Base-by-base conservation (phyloP, 805 yeast species). In the Wickerhamomyces chambardii region DNA sequence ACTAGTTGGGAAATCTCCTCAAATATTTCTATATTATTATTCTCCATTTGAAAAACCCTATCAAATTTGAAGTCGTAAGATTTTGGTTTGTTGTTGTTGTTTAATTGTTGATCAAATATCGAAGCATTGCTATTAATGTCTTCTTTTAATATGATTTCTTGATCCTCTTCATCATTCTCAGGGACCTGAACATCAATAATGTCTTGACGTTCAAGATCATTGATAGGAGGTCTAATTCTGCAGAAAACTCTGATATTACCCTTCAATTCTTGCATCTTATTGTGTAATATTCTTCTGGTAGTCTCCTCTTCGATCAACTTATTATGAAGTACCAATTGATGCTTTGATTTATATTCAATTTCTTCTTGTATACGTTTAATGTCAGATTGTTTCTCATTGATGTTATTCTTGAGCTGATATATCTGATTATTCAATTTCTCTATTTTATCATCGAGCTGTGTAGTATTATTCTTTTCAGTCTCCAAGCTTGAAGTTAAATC, bases 201-300 rank as follows among this genome's bases (percentile, higher is more conserved):
- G 11, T 49, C 53, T 12, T 51, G 47, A 6, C 32, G 35, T 24
- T 46, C 45, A 30, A 48, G 46, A 45, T 46, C 38, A 35, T 40
- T 11, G 33, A 56, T 41, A 6, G 64, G 59, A 0, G 96, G 96
- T 36, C 94, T 67, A 5, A 90, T 66, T 28, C 98, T 67, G 52
- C 97, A 90, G 47, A 80, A 85, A 0, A 90, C 97, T 32, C 97
- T 61, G 25, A 92, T 87, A 48, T 86, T 92, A 1, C 98, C 97
- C 55, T 87, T 84, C 28, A 90, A 55, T 40, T 85, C 95, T 55
- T 87, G 96, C 6, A 90, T 61, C 41, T 65, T 67, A 50, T 84
- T 78, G 49, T 86, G 96, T 2, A 84, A 53, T 12, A 58, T 48
- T 9, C 95, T 62, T 40, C 96, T 64, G 27, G 62, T 49, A 1